Base-by-base conservation (phyloP, 257 asterid genomes). In the Solanum commersonii region DNA sequence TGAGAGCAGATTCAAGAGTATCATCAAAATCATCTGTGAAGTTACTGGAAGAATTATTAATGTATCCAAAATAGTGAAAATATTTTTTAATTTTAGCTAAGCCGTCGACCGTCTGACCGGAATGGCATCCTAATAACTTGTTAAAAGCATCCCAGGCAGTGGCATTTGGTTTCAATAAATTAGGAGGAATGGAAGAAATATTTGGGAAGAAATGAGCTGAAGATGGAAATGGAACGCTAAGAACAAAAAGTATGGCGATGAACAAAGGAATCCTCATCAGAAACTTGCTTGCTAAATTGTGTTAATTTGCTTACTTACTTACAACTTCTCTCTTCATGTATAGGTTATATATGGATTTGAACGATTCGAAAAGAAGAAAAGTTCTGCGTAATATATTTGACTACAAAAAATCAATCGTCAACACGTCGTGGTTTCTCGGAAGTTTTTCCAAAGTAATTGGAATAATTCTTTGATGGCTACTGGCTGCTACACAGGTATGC, bases 191-290 rank as follows among this genome's bases (percentile, higher is more conserved):
- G 13, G 98, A 90, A 27, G 96, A 70, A 12, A 89, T 87, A 71
- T 95, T 95, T 23, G 96, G 98, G 87, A 92, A 95, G 91, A 93
- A 94, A 90, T 92, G 93, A 18, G 96, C 96, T 16, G 96, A 91
- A 29, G 90, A 63, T 76, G 90, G 89, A 49, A 88, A 8, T 31
- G 88, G 81, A 74, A 74, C 29, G 12, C 9, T 81, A 5, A 46
- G 42, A 46, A 49, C 70, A 46, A 81, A 81, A 81, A 49, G 40
- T 5, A 81, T 46, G 29, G 85, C 42, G 10, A 81, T 81, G 67
- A 81, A 49, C 22, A 81, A 49, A 46, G 42, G 70, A 81, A 81
- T 81, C 29, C 68, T 81, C 85, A 81, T 81, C 40, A 34, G 10
- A 40, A 73, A 73, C 37, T 72, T 33, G 79, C 23, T 67, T n/a